Evolutionary conservation across 192 early-diverging fungal genomes (phyloP), one percentile per base, ranked within the genome.

Genomic region (Rhizophagus prolifer): DNA sequence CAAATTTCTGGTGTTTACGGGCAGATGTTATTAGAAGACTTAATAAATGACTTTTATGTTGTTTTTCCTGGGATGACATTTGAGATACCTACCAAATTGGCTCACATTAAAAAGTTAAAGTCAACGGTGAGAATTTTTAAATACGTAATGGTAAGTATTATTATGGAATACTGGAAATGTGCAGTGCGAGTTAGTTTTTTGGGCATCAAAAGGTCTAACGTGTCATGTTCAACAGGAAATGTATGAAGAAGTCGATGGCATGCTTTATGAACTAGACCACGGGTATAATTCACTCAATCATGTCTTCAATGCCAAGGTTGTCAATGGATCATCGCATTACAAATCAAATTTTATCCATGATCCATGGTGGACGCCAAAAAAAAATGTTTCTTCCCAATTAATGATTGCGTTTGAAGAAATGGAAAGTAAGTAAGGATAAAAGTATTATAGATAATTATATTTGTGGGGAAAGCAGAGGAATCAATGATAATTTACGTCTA

Each of bases 121-220:
- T 64, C 62, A 64, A 64, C 62, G 30, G 62, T 64, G 23, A 64
- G 26, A 64, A 64, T 64, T 28, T 64, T 64, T 64, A 64, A 64
- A 64, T 64, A 64, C 2, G 23, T 25, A 64, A 64, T 25, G 23
- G 62, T 64, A 64, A 64, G 62, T 64, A 64, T 64, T 64, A 64
- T 64, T 64, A 64, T 64, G 62, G 62, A 64, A 64, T 64, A 64
- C n/a, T 64, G 62, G n/a, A 64, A 64, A 64, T 64, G n/a, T 64
- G 23, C n/a, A 64, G n/a, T 64, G 62, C n/a, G 6, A 25, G 62
- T 64, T 64, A 64, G 62, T 26, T 23, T 70, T 70, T 70, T 70
- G 68, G 30, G 13, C 16, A 70, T 70, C 68, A 70, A 70, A 70
- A 70, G 21, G 2, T 31, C 30, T 31, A 31, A 31, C 2, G 30